Conservation (phyloP, 768 basidiomycete species). For the Pleurotus citrinopileatus region DNA sequence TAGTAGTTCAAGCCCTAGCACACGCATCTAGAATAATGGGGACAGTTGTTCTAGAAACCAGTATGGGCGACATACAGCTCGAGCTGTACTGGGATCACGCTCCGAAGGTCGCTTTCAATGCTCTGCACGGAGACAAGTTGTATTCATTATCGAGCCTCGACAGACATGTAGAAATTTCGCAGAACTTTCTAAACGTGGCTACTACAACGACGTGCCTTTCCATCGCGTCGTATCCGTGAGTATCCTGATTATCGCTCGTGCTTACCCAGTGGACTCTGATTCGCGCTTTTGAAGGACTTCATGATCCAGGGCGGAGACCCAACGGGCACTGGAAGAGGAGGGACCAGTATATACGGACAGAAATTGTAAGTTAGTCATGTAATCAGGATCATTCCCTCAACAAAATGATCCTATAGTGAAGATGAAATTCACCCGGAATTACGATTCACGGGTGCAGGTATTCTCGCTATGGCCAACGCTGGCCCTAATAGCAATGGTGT, state of each 20-base stretch:
- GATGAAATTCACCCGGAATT: constrained; percentile 91
- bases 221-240: constrained; percentile 88
- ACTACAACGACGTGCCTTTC: constrained; percentile 88
- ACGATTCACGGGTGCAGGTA: constrained; percentile 93
- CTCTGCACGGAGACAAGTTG: constrained; percentile 4
- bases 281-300: constrained; percentile 74
- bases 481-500: constrained; percentile 88
- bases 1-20: no score
- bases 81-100: constrained; percentile 95
- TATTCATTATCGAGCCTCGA: constrained; percentile 15
- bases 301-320: constrained; percentile 98
- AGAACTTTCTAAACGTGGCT: constrained; percentile 86
- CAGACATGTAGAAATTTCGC: constrained; percentile 96
- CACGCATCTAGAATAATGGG: constrained; percentile 38
- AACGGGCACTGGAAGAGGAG: constrained; percentile 92
- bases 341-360: constrained; percentile 85
- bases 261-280: neutral
- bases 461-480: constrained; percentile 96
- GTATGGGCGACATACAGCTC: constrained; percentile 79
- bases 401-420: constrained; percentile 44
- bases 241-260: constrained; percentile 3
- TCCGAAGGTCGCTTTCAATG: constrained; percentile 35
- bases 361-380: constrained; percentile 61
- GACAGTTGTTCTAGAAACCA: constrained; percentile 79
- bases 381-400: neutral